Evolutionary conservation across 2,329 filamentous ascomycete species (phyloP).

Genomic region (Botrytis squamosa): DNA sequence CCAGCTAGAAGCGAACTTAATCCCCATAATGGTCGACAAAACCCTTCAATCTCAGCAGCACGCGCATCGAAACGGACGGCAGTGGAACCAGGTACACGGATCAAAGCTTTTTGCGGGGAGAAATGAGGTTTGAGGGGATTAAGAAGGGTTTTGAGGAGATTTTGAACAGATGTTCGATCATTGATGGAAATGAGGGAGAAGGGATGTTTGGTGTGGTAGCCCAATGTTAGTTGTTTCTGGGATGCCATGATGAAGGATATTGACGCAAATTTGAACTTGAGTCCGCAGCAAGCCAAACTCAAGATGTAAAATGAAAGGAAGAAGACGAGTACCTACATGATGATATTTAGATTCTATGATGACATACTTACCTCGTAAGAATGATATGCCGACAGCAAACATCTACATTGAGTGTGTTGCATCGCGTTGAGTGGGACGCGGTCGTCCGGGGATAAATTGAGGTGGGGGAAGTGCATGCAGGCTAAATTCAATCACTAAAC

Average conservation of each 20-base stretch:
- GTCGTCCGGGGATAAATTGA: conserved; percentile 1
- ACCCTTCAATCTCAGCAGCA: conserved; percentile 68
- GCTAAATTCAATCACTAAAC: conserved; percentile 5
- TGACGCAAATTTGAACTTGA: neutral
- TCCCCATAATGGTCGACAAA: conserved; percentile 67
- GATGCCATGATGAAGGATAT: conserved; percentile 5
- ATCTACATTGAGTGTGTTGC: neutral
- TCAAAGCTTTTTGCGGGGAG: conserved; percentile 62
- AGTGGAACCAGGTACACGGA: conserved; percentile 66
- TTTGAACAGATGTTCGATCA: conserved; percentile 56
- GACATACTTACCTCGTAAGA: neutral
- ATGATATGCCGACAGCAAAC: conserved; percentile 6
- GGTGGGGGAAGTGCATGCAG: neutral
- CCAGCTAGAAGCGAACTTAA: conserved; percentile 69
- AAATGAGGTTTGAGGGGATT: conserved; percentile 72
- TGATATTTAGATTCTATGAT: neutral
- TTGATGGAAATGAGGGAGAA: conserved; percentile 53
- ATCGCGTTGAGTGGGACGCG: neutral
- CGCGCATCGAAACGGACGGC: conserved; percentile 76
- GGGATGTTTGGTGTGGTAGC: conserved; percentile 54
- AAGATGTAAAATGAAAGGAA: neutral
- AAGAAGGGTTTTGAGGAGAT: conserved; percentile 61
- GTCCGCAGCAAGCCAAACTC: neutral
- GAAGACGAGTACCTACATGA: neutral
- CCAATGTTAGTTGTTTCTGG: conserved; percentile 41